These are phyloP conservation scores for Ramichloridium luteum DNA, from an alignment of 2,329 filamentous ascomycete genomes.

Conservation along the genomic window DNA sequence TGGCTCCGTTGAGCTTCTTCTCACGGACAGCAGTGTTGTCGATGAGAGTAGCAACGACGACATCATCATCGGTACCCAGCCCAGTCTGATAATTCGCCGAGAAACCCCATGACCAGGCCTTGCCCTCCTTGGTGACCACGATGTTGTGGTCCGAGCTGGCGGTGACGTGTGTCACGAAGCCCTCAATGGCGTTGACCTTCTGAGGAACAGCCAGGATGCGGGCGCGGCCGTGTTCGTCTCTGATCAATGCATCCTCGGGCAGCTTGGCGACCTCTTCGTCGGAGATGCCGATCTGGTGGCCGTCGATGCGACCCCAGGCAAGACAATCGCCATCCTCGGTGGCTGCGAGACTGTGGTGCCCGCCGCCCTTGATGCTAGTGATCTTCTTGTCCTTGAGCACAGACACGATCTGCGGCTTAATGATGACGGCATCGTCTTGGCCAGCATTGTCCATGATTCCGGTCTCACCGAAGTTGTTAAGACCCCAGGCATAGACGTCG, in stretches of 20 bases:
- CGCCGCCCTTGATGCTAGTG: slow-evolving; percentile 55
- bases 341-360: slow-evolving; percentile 58
- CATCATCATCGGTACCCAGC: slow-evolving; percentile 64
- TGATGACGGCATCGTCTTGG: slow-evolving; percentile 57
- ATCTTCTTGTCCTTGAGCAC: slow-evolving; percentile 54
- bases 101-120: slow-evolving; percentile 70
- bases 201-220: slow-evolving; percentile 59
- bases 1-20: slow-evolving; percentile 63
- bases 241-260: slow-evolving; percentile 47
- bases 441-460: slow-evolving; percentile 53
- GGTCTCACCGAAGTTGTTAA: slow-evolving; percentile 79
- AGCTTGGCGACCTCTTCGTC: slow-evolving; percentile 40
- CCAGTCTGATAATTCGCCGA: slow-evolving; percentile 71
- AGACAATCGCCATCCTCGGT: slow-evolving; percentile 40
- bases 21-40: slow-evolving; percentile 73
- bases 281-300: slow-evolving; percentile 40
- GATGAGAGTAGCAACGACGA: slow-evolving; percentile 63
- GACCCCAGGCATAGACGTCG: slow-evolving; percentile 67
- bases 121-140: slow-evolving; percentile 55
- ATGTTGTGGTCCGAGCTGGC: slow-evolving; percentile 64
- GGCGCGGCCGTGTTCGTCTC: slow-evolving; percentile 48
- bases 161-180: slow-evolving; percentile 27
- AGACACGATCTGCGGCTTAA: slow-evolving; percentile 56
- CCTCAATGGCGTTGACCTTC: slow-evolving; percentile 41
- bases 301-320: slow-evolving; percentile 49